Conservation (phyloP, 768 basidiomycete genomes). For the Collybia mongolica region DNA sequence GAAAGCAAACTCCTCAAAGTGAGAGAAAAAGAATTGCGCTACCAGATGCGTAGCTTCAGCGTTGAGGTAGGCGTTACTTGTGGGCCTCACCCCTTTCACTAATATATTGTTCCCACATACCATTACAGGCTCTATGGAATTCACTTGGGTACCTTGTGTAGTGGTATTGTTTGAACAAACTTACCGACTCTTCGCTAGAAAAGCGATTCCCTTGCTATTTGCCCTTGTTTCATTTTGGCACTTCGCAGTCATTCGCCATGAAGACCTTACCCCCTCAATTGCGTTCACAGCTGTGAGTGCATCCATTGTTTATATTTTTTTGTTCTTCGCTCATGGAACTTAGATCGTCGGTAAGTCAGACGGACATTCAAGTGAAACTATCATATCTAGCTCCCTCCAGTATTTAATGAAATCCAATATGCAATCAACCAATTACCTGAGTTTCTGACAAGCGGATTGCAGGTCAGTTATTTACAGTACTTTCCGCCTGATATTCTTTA, state of each 20-base stretch:
- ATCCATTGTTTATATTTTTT: conserved; percentile 31
- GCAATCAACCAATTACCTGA: conserved; percentile 87
- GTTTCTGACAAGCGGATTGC: conserved; percentile 86
- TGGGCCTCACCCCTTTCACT: not conserved
- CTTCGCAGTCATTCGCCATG: conserved; percentile 68
- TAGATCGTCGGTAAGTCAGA: conserved; percentile 34
- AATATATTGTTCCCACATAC: not conserved
- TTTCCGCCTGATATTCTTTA: not conserved
- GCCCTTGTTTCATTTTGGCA: conserved; percentile 67
- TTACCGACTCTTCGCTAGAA: conserved; percentile 31
- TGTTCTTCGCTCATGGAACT: conserved; percentile 45
- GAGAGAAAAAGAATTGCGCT: conserved; percentile 78
- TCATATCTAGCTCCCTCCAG: conserved; percentile 26
- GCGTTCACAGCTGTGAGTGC: conserved; percentile 73
- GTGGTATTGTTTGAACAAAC: not conserved
- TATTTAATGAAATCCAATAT: conserved; percentile 87
- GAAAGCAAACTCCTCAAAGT: conserved; percentile 72
- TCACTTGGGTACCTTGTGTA: conserved; percentile 36
- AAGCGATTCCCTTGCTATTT: conserved; percentile 63
- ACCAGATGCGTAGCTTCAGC: conserved; percentile 82
- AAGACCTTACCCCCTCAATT: conserved; percentile 75
- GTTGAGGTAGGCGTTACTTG: conserved; percentile 58
- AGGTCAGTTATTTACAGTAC: conserved; percentile 37
- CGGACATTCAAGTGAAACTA: too few relatives aligned
- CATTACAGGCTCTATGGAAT: conserved; percentile 40